These are phyloP conservation scores for Alternaria arborescens DNA, from an alignment of 2,329 filamentous ascomycete species.

Conservation along the genomic window DNA sequence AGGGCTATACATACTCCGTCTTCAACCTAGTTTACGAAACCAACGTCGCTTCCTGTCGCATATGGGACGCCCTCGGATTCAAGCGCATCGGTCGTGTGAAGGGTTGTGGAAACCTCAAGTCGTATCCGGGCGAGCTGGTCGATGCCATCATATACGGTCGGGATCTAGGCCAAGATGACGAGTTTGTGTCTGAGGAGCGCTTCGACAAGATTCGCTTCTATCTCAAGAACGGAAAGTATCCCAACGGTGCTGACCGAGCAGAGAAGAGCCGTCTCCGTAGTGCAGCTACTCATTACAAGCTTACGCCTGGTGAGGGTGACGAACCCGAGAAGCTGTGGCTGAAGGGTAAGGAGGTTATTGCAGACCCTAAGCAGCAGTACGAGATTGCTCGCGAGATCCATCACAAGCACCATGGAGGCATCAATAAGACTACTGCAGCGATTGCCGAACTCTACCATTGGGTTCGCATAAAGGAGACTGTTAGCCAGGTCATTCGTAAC, in stretches of 20 bases:
- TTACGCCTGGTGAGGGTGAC: conserved; percentile 63
- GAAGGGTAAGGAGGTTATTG: conserved; percentile 96
- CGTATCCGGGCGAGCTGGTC: conserved; percentile 55
- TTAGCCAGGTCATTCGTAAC: conserved; percentile 91
- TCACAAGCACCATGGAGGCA: conserved; percentile 80
- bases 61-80: conserved; percentile 92
- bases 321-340: conserved; percentile 77
- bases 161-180: conserved; percentile 71
- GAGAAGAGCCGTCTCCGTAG: conserved; percentile 95
- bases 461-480: conserved; percentile 97
- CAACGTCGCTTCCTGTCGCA: conserved; percentile 86
- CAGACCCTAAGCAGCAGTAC: conserved; percentile 87
- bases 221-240: conserved; percentile 92
- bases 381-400: conserved; percentile 85
- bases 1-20: conserved; percentile 89
- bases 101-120: conserved; percentile 60
- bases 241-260: conserved; percentile 88
- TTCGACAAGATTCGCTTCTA: conserved; percentile 99
- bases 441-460: conserved; percentile 96
- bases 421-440: conserved; percentile 96
- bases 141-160: conserved; percentile 68
- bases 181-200: conserved; percentile 90
- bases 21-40: conserved; percentile 96
- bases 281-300: conserved; percentile 94
- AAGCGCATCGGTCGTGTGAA: conserved; percentile 86